Conservation (phyloP, 1,139 yeast species). For the Arxiozyma heterogenica region DNA sequence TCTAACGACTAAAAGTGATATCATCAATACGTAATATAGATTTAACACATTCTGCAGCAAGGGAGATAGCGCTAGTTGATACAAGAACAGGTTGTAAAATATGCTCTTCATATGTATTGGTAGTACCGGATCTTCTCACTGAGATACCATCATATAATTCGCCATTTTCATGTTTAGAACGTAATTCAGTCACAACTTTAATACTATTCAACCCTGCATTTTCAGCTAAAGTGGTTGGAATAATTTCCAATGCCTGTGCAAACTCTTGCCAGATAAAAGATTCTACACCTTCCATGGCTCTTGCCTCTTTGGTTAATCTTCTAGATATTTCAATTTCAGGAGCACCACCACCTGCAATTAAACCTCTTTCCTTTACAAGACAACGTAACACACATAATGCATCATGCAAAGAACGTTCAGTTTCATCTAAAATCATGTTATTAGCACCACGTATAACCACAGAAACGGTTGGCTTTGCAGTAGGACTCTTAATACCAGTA, state of each 20-base stretch:
- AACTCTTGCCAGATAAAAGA: constrained; percentile 93
- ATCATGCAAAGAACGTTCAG: constrained; percentile 94
- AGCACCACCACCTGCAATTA: constrained; percentile 99
- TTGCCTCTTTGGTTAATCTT: constrained; percentile 66
- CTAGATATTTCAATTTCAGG: constrained; percentile 94
- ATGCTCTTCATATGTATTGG: constrained; percentile 86
- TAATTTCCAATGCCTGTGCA: constrained; percentile 90
- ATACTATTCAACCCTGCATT: constrained; percentile 95
- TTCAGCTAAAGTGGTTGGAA: constrained; percentile 95
- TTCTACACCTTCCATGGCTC: constrained; percentile 77
- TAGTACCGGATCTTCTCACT: constrained; percentile 87
- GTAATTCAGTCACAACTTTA: constrained; percentile 87
- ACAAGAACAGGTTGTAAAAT: constrained; percentile 95
- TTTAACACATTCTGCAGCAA: constrained; percentile 95
- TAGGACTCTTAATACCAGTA: constrained; percentile 60
- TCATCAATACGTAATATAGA: constrained; percentile 93
- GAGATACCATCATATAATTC: constrained; percentile 93
- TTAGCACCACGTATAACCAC: constrained; percentile 95
- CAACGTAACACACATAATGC: constrained; percentile 96
- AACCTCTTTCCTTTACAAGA: constrained; percentile 84
- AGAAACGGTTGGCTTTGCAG: constrained; percentile 68
- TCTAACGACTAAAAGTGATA: constrained; percentile 70
- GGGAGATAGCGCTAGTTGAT: constrained; percentile 82
- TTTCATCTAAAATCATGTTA: constrained; percentile 78
- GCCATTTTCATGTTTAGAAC: constrained; percentile 86